Base-by-base conservation (phyloP, 2,329 filamentous ascomycete genomes). In the Colletotrichum truncatum region DNA sequence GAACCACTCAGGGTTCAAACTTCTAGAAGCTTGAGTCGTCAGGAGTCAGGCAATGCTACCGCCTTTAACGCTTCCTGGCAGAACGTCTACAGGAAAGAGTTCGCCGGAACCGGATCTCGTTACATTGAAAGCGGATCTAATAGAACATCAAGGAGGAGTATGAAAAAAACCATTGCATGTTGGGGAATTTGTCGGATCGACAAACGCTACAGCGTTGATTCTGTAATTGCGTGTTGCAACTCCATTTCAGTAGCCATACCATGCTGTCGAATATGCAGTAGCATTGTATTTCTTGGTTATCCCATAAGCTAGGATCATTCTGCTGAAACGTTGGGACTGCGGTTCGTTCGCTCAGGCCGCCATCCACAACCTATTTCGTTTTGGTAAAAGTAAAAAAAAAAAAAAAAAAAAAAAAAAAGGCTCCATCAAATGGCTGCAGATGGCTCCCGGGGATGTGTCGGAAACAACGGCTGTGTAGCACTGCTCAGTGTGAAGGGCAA, bases 261-360 rank as follows among this genome's bases (percentile, higher is more conserved):
- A 6, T 6, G 21, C 21, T 21, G 36, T n/a, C 18, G 36, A 16
- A n/a, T 21, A n/a, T n/a, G n/a, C n/a, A n/a, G 18, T 12, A 48
- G 55, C 61, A 32, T n/a, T 26, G 36, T 5, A 32, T 51, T 21
- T 34, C 30, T 18, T 14, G 36, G 30, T 14, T 11, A 16, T 21
- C 58, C 28, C 56, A 45, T 38, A 41, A 55, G 43, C 41, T 14
- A 49, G 18, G 39, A n/a, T 16, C 48, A 57, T 49, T 53, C 48
- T n/a, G 57, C 57, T 65, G 56, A 62, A 65, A 65, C 57, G 32
- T 36, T 55, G 36, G 23, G 21, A 55, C 41, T 65, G 54, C 41
- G 36, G 62, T 65, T 65, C 48, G 61, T 60, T 65, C 57, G 62
- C 62, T 65, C 57, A 62, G 62, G 41, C 62, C 62, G 21, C 48